A percentile compares a stretch with the other conserved stretches of the same genome.
phyloP scores from a whole-genome alignment of 2,329 filamentous ascomycete genomes.

The Aspergillus caelatus region DNA sequence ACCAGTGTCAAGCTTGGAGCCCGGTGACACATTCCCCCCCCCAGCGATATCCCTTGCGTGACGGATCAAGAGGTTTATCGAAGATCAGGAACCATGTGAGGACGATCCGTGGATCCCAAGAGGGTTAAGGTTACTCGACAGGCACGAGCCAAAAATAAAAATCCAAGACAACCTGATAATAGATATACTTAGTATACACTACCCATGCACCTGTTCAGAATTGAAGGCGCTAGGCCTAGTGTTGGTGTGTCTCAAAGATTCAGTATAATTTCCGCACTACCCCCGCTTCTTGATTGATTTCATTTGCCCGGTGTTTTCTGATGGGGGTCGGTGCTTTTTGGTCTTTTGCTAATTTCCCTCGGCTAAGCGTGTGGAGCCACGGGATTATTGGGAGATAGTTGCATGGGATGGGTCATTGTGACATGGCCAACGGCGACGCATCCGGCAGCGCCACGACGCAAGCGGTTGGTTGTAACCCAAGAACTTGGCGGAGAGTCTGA shows the following conservation, averaged over 20 bases:
- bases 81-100: slow-evolving; percentile 10
- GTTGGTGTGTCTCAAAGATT: too few relatives aligned
- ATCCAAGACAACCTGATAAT: neutral
- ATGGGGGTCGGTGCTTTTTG: neutral
- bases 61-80: slow-evolving; percentile 7
- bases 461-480: slow-evolving; percentile 8
- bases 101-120: slow-evolving; percentile 20
- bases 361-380: slow-evolving; percentile 11
- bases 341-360: neutral
- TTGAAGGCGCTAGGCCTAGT: neutral
- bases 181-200: neutral
- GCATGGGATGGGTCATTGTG: slow-evolving; percentile 11
- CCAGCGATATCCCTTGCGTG: slow-evolving; percentile 4
- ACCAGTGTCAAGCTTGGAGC: neutral
- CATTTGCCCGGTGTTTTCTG: neutral
- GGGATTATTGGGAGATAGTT: slow-evolving; percentile 15
- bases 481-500: slow-evolving; percentile 4
- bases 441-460: slow-evolving; percentile 14
- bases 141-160: slow-evolving; percentile 12
- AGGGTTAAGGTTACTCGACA: slow-evolving; percentile 9
- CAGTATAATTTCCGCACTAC: neutral
- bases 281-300: neutral
- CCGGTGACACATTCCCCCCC: neutral
- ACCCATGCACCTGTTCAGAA: neutral
- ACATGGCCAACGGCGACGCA: slow-evolving; percentile 15